Evolutionary conservation across 139 green algal species (phyloP), one percentile per base, ranked within the genome.

Genomic region (Pedinophyceae sp.): DNA sequence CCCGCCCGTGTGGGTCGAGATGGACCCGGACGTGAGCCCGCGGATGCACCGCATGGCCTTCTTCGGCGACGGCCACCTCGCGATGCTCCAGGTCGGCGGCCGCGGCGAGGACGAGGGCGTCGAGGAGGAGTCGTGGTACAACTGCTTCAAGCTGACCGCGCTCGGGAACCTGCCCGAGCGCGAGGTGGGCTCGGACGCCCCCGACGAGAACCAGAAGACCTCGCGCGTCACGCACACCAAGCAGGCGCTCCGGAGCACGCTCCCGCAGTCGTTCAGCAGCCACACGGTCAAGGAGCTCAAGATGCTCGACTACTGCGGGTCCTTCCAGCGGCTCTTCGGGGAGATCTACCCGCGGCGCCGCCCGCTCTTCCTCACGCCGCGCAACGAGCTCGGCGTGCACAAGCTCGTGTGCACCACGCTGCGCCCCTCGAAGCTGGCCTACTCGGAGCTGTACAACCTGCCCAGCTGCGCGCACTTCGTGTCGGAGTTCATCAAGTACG

Each of bases 361-460:
- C 6, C 78, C 67, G 45, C 69, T 85, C 40, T 73, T 81, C 50
- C 63, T 93, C 3, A 52, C 54, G 13, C 78, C 82, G 0, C 54
- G 59, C 19, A 94, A 94, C 64, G 84, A 94, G 71, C 88, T 72
- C 50, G 75, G 73, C n/a, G 53, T 79, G 49, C 40, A 62, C 24
- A 91, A 91, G 74, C 74, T 88, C 38, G 68, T 91, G 43, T 93
- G 83, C 71, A 88, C 69, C 25, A 88, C 74, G 13, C 18, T 83
- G 29, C 60, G 81, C 1, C 78, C 79, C 13, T 79, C 71, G 18
- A 50, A 66, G 58, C 60, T 82, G 27, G 55, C 65, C 22, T 76
- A 77, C 62, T 53, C 60, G 2, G 71, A 86, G 55, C 63, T 86
- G 23, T 73, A 88, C 52, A 70, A 86, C 58, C 57, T 87, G 55